phyloP scores from a whole-genome alignment of 768 basidiomycete genomes.

The Lactifluus rugatus region DNA sequence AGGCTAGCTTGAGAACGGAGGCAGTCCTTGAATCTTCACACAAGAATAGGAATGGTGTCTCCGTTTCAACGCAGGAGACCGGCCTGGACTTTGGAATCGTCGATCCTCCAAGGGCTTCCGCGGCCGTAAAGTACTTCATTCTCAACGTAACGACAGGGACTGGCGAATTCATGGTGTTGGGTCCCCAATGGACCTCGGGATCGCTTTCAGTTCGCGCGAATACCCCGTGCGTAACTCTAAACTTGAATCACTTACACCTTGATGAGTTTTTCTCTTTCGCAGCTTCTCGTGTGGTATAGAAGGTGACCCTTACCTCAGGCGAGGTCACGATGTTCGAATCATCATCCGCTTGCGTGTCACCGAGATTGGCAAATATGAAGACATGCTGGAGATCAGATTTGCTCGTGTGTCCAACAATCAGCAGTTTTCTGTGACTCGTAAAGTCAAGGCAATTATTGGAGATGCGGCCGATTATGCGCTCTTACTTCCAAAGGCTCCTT shows the following conservation, averaged over 20 bases:
- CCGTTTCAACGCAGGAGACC: background rate
- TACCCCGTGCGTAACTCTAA: background rate
- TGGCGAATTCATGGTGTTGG: conserved; percentile 2
- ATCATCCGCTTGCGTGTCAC: background rate
- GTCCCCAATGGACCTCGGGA: conserved; percentile 1
- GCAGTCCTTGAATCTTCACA: background rate
- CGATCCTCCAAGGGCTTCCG: background rate
- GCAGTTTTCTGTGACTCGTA: conserved; percentile 1
- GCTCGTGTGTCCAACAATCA: background rate
- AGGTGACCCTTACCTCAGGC: conserved; percentile 2
- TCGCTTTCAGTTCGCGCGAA: background rate
- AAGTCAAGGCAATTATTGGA: background rate
- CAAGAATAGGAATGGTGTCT: background rate
- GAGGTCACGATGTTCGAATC: background rate
- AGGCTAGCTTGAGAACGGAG: background rate
- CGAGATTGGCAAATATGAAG: conserved; percentile 4
- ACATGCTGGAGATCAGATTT: conserved; percentile 10
- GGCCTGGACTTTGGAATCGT: conserved; percentile 5
- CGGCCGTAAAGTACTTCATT: background rate
- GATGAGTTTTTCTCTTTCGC: background rate
- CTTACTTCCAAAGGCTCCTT: background rate
- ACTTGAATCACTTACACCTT: background rate
- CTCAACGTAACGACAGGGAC: background rate
- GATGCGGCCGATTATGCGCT: background rate
- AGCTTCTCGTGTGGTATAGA: conserved; percentile 1